Evolutionary conservation across 2,329 filamentous ascomycete species (phyloP).

Genomic region (Colletotrichum caudatum): DNA sequence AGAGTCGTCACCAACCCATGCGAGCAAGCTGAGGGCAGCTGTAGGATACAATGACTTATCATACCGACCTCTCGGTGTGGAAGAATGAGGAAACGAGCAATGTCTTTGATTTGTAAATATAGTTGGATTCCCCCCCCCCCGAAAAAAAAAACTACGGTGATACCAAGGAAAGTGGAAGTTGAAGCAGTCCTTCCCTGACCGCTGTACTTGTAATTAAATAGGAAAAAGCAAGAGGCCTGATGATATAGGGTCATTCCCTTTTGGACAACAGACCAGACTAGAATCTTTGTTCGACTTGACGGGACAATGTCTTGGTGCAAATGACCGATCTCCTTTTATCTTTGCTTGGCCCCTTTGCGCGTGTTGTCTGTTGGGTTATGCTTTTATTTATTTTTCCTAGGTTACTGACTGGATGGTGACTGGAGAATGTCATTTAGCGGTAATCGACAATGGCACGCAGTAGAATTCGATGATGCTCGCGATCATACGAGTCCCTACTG

Average conservation of each 20-base stretch:
- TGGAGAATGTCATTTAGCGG: background rate
- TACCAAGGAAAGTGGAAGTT: slow-evolving; percentile 37
- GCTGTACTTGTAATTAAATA: slow-evolving; percentile 37
- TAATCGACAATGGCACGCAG: background rate
- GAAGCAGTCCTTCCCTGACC: slow-evolving; percentile 11
- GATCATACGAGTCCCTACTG: background rate
- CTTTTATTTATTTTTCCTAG: background rate
- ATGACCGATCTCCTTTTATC: background rate
- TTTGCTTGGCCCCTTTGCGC: background rate
- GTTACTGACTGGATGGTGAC: background rate
- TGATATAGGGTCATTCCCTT: slow-evolving; percentile 6
- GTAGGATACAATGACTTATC: background rate
- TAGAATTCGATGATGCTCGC: background rate
- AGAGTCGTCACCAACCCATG: background rate
- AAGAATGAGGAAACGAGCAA: slow-evolving; percentile 26
- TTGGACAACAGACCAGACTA: slow-evolving; percentile 13
- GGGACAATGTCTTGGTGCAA: background rate
- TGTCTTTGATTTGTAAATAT: slow-evolving; percentile 13
- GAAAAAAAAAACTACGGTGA: slow-evolving; percentile 19
- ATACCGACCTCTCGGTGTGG: slow-evolving; percentile 8
- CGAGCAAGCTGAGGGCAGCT: background rate
- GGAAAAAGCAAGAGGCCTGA: slow-evolving; percentile 15
- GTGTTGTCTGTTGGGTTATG: background rate
- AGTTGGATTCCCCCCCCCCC: slow-evolving; percentile 4
- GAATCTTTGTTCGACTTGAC: slow-evolving; percentile 1